phyloP scores from a whole-genome alignment of 179 eudicot species.

The Silene coronaria region DNA sequence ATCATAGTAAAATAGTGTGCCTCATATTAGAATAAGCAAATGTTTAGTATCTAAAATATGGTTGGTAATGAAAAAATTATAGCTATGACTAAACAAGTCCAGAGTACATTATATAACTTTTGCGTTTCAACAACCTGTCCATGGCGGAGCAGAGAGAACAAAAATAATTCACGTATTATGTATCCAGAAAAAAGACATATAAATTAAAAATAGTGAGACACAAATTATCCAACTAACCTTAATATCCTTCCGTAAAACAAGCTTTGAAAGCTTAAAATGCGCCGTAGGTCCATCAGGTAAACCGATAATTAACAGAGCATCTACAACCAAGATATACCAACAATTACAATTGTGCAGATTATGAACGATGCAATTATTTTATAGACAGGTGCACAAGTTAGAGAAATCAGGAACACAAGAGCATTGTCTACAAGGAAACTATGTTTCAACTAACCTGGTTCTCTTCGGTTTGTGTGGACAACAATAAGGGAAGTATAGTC shows the following conservation, averaged over 20 bases:
- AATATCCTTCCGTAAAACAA: conserved; percentile 78
- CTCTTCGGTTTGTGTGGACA: conserved; percentile 90
- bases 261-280: conserved; percentile 85
- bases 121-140: not conserved
- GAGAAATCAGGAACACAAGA: not conserved
- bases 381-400: not conserved
- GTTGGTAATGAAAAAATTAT: too few relatives aligned
- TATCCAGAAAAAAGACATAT: too few relatives aligned
- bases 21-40: too few relatives aligned
- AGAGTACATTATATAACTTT: too few relatives aligned
- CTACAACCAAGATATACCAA: conserved; percentile 26
- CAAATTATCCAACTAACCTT: conserved; percentile 42
- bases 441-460: conserved; percentile 58
- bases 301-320: conserved; percentile 74
- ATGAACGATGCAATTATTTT: not conserved
- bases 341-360: not conserved
- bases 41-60: too few relatives aligned
- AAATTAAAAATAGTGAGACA: not conserved
- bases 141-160: conserved; percentile 7
- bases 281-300: conserved; percentile 99
- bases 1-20: too few relatives aligned
- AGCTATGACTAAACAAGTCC: too few relatives aligned
- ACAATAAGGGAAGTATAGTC: conserved; percentile 79
- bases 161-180: not conserved
- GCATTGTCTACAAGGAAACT: not conserved